phyloP scores from a whole-genome alignment of 1,139 yeast species.

The Candida gigantensis region DNA sequence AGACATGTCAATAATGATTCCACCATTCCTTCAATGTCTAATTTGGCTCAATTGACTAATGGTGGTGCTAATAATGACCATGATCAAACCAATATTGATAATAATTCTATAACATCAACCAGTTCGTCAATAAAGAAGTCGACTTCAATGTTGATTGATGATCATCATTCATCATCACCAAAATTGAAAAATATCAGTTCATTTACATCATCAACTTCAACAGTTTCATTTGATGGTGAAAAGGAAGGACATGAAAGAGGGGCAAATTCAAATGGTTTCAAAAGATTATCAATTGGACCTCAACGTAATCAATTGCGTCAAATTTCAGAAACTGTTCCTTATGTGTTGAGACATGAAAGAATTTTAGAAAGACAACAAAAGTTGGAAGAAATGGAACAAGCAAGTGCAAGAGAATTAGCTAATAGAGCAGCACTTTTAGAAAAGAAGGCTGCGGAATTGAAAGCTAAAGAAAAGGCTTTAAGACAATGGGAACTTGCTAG shows the following conservation, averaged over 20 bases:
- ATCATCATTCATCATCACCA: constrained; percentile 31
- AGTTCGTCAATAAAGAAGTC: constrained; percentile 27
- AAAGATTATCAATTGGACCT: constrained; percentile 57
- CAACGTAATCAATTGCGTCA: constrained; percentile 72
- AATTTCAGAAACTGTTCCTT: constrained; percentile 80
- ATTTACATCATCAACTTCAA: constrained; percentile 34
- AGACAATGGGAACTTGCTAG: constrained; percentile 32
- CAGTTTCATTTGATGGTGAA: constrained; percentile 24
- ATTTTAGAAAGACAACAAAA: constrained; percentile 74
- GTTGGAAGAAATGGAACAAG: constrained; percentile 75
- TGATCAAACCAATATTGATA: constrained; percentile 12
- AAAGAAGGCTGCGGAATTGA: constrained; percentile 72
- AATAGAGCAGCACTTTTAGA: constrained; percentile 74
- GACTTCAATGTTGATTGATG: constrained; percentile 41
- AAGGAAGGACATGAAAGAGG: constrained; percentile 14
- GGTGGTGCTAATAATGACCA: constrained; percentile 10
- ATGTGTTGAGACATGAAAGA: constrained; percentile 74
- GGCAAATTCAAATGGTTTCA: constrained; percentile 45
- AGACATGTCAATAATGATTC: constrained; percentile 14
- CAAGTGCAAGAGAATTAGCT: constrained; percentile 72
- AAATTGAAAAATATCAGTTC: constrained; percentile 30
- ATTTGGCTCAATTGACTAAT: constrained; percentile 58
- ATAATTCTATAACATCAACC: constrained; percentile 26
- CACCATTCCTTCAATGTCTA: constrained; percentile 62
- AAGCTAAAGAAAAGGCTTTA: constrained; percentile 60